These are phyloP conservation scores for Barbatosphaeria neglecta DNA, from an alignment of 495 filamentous ascomycete species.

Conservation along the genomic window DNA sequence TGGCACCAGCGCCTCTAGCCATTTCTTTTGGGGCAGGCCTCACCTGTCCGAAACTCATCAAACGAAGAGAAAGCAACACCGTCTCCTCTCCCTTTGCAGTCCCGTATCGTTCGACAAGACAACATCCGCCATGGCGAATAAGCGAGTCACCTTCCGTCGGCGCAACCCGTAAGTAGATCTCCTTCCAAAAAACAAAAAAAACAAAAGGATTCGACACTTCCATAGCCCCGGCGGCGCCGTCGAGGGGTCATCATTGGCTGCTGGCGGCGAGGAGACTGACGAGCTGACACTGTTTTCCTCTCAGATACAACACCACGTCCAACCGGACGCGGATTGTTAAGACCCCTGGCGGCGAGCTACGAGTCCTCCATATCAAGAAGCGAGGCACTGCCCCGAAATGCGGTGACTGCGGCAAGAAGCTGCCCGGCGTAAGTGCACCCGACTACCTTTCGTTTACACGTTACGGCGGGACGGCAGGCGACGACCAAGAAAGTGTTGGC, in stretches of 20 bases:
- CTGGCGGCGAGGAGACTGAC: not conserved
- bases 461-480: not conserved
- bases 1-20: not conserved
- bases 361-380: conserved; percentile 92
- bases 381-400: conserved; percentile 96
- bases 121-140: conserved; percentile 45
- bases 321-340: conserved; percentile 95
- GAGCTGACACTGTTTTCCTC: not conserved
- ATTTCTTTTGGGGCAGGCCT: conserved; percentile 3
- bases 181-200: no score
- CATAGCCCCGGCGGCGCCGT: no score
- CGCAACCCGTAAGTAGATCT: conserved; percentile 71
- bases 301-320: conserved; percentile 88
- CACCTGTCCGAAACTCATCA: conserved; percentile 9
- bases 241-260: no score
- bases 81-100: conserved; percentile 24
- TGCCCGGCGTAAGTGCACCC: conserved; percentile 68
- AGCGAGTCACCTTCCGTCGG: conserved; percentile 59
- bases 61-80: conserved; percentile 7
- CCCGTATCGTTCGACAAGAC: conserved; percentile 42
- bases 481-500: not conserved
- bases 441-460: not conserved
- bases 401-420: conserved; percentile 94
- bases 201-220: no score
- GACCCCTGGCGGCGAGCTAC: conserved; percentile 88